Conservation (phyloP, 148 eudicot species). For the Pouteria glomerata region DNA sequence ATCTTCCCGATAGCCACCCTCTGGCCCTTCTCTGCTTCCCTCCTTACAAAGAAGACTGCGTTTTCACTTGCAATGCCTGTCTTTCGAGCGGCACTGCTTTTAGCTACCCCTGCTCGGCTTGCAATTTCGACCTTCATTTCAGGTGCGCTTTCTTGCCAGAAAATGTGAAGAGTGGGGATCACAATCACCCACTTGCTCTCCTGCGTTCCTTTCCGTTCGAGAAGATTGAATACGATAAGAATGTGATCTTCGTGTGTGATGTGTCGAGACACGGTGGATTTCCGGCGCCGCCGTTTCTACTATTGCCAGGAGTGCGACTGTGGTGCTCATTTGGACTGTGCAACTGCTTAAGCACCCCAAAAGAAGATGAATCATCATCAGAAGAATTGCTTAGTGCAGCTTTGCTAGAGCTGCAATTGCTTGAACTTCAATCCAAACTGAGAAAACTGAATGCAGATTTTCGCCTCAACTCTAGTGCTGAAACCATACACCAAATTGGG, state of each 20-base stretch:
- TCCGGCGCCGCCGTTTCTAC: conserved; percentile 1
- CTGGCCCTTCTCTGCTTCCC: conserved; percentile 26
- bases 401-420: no score
- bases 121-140: conserved; percentile 34
- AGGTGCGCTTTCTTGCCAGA: conserved; percentile 18
- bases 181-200: conserved; percentile 17
- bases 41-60: conserved; percentile 9
- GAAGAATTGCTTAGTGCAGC: no score
- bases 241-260: conserved; percentile 5
- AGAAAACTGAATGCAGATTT: no score
- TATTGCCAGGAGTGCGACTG: conserved; percentile 13
- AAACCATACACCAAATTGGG: no score
- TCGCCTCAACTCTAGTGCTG: no score
- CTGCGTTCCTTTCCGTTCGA: conserved; percentile 9
- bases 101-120: conserved; percentile 27
- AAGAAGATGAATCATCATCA: not conserved
- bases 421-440: no score
- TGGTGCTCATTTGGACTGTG: conserved; percentile 21
- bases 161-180: conserved; percentile 11
- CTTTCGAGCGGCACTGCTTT: conserved; percentile 14
- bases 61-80: conserved; percentile 37
- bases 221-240: not conserved
- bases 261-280: conserved; percentile 1
- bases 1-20: conserved; percentile 30
- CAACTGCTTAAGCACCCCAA: not conserved